phyloP scores from a whole-genome alignment of 2,329 filamentous ascomycete genomes.

The Graphium sp. region DNA sequence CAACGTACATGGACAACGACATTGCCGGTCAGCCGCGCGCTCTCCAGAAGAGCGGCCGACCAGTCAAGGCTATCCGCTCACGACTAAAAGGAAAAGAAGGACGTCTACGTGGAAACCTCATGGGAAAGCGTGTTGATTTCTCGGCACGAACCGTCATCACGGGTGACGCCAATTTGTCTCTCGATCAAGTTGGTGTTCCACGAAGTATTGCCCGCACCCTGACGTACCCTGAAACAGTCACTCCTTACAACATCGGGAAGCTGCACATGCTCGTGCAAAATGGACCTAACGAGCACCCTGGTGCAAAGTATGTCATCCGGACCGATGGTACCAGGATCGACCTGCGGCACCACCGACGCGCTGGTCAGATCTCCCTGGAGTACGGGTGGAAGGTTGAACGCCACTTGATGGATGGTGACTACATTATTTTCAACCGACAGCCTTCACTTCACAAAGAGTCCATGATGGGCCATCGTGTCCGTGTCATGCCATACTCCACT shows the following conservation, averaged over 20 bases:
- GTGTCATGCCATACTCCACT: slow-evolving; percentile 97
- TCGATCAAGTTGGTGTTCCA: slow-evolving; percentile 95
- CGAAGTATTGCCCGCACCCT: slow-evolving; percentile 82
- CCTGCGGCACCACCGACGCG: slow-evolving; percentile 79
- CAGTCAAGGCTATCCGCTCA: slow-evolving; percentile 90
- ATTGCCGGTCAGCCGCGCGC: slow-evolving; percentile 91
- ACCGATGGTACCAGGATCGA: slow-evolving; percentile 90
- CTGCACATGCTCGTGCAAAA: slow-evolving; percentile 81
- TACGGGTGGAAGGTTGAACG: slow-evolving; percentile 99
- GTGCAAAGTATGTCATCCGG: slow-evolving; percentile 90
- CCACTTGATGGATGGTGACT: slow-evolving; percentile 89
- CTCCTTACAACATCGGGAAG: slow-evolving; percentile 92
- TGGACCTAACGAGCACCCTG: slow-evolving; percentile 86
- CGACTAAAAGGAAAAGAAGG: slow-evolving; percentile 99
- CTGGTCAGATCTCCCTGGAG: slow-evolving; percentile 70
- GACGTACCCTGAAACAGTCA: slow-evolving; percentile 95
- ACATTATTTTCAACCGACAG: slow-evolving; percentile 99
- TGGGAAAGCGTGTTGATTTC: slow-evolving; percentile 99
- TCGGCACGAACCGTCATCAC: slow-evolving; percentile 99
- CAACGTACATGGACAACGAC: slow-evolving; percentile 99
- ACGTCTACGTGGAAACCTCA: slow-evolving; percentile 92
- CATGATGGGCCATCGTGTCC: slow-evolving; percentile 98
- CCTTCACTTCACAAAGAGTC: slow-evolving; percentile 98
- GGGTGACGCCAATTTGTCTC: slow-evolving; percentile 86
- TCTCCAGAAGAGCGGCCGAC: slow-evolving; percentile 89